Percentiles rank a stretch among this genome's conserved stretches.
Conservation (phyloP, 345 rosid species). For the Syzygium jambos region DNA sequence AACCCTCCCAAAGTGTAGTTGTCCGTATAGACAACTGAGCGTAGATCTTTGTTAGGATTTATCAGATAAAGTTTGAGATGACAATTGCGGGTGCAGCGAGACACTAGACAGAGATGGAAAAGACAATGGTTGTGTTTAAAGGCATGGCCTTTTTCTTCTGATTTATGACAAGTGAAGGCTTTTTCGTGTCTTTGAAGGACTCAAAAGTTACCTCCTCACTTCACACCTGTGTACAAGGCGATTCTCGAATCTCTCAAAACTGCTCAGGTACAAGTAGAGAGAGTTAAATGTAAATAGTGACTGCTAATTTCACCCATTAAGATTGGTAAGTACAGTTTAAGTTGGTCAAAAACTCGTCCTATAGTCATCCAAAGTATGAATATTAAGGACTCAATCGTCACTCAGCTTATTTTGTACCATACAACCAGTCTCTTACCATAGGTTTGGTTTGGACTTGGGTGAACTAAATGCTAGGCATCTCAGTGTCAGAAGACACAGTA, state of each 20-base stretch:
- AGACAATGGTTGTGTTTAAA: background rate
- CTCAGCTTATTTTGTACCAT: background rate
- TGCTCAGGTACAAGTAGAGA: background rate
- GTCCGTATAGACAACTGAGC: background rate
- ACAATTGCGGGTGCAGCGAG: background rate
- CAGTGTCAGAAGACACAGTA: background rate
- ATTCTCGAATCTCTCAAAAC: background rate
- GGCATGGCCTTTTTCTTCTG: slow-evolving; percentile 1
- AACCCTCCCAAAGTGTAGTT: background rate
- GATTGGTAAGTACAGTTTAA: background rate
- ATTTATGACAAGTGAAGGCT: slow-evolving; percentile 1
- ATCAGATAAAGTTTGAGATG: background rate
- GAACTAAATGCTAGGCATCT: background rate
- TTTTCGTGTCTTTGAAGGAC: background rate
- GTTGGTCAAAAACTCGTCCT: background rate
- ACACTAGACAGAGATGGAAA: background rate
- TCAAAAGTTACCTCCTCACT: background rate
- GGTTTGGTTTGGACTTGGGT: background rate
- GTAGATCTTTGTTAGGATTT: background rate
- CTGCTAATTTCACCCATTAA: background rate
- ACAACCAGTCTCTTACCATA: background rate
- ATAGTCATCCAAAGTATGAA: background rate
- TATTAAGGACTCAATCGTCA: background rate
- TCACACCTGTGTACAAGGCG: background rate
- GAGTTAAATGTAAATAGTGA: background rate